These are phyloP conservation scores for Endogone sp. DNA, from an alignment of 192 early-diverging fungal genomes.

Conservation along the genomic window DNA sequence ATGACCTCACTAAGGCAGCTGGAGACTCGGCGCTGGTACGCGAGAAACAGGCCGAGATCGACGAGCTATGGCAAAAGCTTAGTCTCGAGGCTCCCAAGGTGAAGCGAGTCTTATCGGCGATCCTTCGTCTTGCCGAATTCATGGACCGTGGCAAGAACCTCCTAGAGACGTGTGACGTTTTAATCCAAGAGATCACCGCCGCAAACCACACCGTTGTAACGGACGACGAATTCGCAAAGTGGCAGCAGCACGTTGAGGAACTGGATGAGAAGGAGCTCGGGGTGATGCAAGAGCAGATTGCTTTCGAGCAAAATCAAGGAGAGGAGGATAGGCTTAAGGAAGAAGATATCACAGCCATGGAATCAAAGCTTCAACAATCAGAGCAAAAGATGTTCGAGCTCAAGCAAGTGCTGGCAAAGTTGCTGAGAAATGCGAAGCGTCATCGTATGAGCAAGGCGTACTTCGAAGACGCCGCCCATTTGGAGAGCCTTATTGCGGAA, in stretches of 20 bases:
- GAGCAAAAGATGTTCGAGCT: not conserved
- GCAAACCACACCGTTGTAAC: not conserved
- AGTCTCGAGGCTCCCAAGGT: not conserved
- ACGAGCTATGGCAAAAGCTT: slow-evolving; percentile 8
- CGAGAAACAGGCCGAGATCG: slow-evolving; percentile 16
- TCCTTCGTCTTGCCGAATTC: slow-evolving; percentile 5
- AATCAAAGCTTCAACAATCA: not conserved
- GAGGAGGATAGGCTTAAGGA: not conserved
- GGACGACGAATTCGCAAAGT: slow-evolving; percentile 2
- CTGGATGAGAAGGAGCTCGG: slow-evolving; percentile 3
- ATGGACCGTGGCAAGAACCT: not conserved
- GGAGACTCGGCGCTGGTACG: not conserved
- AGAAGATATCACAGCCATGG: not conserved
- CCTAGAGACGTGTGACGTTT: not conserved
- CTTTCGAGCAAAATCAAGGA: not conserved
- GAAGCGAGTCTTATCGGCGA: not conserved
- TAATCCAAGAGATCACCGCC: not conserved
- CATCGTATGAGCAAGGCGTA: not conserved
- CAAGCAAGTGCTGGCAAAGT: not conserved
- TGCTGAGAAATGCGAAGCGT: not conserved
- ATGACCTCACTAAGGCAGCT: not conserved
- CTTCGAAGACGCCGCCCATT: not conserved
- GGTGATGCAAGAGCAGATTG: slow-evolving; percentile 1
- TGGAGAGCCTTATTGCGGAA: not conserved
- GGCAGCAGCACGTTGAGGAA: slow-evolving; percentile 4